Conservation (phyloP, 352 stramenopile genomes). For the Phytophthora pluvialis region DNA sequence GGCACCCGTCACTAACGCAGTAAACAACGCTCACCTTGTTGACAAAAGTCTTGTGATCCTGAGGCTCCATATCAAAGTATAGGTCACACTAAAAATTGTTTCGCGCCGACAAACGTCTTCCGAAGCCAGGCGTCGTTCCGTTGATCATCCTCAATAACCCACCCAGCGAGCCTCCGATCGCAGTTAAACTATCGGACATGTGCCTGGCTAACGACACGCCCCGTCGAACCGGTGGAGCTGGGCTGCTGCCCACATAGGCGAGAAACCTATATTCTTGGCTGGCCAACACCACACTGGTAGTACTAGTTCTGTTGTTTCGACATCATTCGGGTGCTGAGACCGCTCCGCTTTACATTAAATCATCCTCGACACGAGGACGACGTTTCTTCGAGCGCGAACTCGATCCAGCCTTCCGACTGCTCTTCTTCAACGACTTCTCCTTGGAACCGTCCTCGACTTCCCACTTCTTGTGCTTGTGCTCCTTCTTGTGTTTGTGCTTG, state of each 20-base stretch:
- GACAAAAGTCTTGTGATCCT: no score
- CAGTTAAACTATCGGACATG: background rate
- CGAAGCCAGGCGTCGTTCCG: no score
- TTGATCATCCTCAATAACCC: no score
- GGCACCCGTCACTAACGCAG: no score
- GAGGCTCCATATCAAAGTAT: no score
- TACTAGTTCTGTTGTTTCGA: constrained; percentile 2
- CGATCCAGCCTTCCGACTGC: constrained; percentile 30
- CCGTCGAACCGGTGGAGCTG: background rate
- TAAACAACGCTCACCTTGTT: no score
- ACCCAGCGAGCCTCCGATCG: background rate
- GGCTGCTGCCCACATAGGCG: background rate
- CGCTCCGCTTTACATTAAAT: constrained; percentile 19
- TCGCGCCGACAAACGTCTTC: no score
- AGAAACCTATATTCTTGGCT: background rate
- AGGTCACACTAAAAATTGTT: no score
- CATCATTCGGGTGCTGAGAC: background rate
- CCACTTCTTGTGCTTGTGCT: constrained; percentile 37
- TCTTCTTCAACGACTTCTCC: constrained; percentile 34
- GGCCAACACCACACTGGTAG: constrained; percentile 5
- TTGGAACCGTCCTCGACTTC: constrained; percentile 12
- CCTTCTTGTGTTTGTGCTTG: constrained; percentile 41
- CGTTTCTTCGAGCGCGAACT: constrained; percentile 34
- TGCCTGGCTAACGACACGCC: no score
- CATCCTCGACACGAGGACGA: constrained; percentile 14